Evolutionary conservation across 768 basidiomycete genomes (phyloP).

Genomic region (Kwoniella europaea): DNA sequence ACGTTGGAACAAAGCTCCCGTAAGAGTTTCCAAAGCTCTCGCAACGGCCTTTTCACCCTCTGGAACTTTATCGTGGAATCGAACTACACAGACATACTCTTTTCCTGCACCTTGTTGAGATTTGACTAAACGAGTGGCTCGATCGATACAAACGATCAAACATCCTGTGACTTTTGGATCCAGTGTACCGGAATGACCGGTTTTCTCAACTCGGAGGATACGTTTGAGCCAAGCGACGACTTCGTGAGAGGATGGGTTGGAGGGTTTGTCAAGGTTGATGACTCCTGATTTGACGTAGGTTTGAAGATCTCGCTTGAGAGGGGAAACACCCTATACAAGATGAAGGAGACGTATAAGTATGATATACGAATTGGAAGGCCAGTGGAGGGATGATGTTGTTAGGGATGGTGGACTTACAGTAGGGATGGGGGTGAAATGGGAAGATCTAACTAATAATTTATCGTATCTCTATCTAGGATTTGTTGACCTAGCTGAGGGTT

Average conservation of each 20-base stretch:
- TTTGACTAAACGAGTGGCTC: slow-evolving; percentile 95
- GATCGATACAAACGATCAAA: slow-evolving; percentile 97
- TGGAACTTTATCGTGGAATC: slow-evolving; percentile 81
- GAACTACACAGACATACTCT: slow-evolving; percentile 96
- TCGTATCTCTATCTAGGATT: slow-evolving; percentile 66
- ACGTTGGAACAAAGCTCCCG: slow-evolving; percentile 97
- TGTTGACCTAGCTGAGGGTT: slow-evolving; percentile 7
- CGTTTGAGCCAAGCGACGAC: slow-evolving; percentile 98
- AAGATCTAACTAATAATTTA: slow-evolving; percentile 89
- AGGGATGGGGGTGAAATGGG: slow-evolving; percentile 98
- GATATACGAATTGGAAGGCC: background rate
- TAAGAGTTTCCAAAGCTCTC: slow-evolving; percentile 92
- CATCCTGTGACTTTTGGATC: slow-evolving; percentile 99
- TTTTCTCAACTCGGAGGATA: slow-evolving; percentile 97
- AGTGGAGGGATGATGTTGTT: background rate
- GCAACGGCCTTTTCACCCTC: slow-evolving; percentile 79
- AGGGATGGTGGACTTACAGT: slow-evolving; percentile 55
- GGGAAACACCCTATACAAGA: slow-evolving; percentile 73
- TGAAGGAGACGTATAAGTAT: background rate
- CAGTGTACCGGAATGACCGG: slow-evolving; percentile 96
- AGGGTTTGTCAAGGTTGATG: slow-evolving; percentile 99
- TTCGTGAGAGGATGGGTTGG: slow-evolving; percentile 98
- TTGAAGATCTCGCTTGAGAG: slow-evolving; percentile 89
- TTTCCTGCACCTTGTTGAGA: slow-evolving; percentile 99
- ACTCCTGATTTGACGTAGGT: slow-evolving; percentile 97